Conservation (phyloP, 1,284 basidiomycete genomes). For the Marasmius oreades region DNA sequence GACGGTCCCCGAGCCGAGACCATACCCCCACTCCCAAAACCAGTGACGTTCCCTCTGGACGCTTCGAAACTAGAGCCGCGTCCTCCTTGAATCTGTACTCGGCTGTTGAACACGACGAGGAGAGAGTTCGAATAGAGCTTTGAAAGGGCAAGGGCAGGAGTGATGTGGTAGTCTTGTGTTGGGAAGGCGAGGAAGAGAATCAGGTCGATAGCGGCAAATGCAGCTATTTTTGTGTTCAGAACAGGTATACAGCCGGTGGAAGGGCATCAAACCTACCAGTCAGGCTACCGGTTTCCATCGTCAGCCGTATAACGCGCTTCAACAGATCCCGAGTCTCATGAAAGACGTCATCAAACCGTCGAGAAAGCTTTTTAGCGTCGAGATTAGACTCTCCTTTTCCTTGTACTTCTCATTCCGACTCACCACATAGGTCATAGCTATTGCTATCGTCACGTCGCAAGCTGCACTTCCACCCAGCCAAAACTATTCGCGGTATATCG, state of each 20-base stretch:
- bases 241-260: neutral
- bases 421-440: slow-evolving; percentile 12
- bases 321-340: slow-evolving; percentile 10
- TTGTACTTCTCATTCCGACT: neutral
- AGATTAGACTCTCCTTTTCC: neutral
- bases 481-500: neutral
- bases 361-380: slow-evolving; percentile 9
- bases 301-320: slow-evolving; percentile 12
- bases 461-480: slow-evolving; percentile 8
- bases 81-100: neutral
- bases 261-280: neutral
- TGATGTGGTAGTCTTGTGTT: slow-evolving; percentile 7
- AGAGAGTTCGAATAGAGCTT: slow-evolving; percentile 14
- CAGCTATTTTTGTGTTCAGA: neutral
- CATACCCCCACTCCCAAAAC: neutral
- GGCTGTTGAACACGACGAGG: slow-evolving; percentile 2
- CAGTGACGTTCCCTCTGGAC: neutral
- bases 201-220: slow-evolving; percentile 6
- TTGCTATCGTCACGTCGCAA: slow-evolving; percentile 11
- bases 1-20: neutral
- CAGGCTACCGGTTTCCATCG: slow-evolving; percentile 13
- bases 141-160: slow-evolving; percentile 9
- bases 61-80: neutral
- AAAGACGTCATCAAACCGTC: slow-evolving; percentile 6
- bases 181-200: slow-evolving; percentile 9